A percentile compares a stretch with the other conserved stretches of the same genome.
phyloP scores from a whole-genome alignment of 2,329 filamentous ascomycete genomes.

The Shiraia sp. region DNA sequence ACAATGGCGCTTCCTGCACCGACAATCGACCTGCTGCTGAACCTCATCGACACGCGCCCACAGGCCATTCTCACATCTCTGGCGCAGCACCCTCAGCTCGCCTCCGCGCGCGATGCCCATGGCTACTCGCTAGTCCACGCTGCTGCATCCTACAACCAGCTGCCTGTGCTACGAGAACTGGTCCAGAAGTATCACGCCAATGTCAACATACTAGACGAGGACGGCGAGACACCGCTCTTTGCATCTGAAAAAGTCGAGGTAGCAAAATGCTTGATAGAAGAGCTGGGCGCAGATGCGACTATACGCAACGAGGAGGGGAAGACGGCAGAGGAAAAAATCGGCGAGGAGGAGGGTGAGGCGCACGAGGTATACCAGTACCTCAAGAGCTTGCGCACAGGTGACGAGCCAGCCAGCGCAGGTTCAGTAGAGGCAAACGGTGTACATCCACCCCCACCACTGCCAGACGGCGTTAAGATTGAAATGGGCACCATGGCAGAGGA shows the following conservation, averaged over 20 bases:
- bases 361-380: slow-evolving; percentile 77
- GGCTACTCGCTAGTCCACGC: slow-evolving; percentile 95
- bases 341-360: slow-evolving; percentile 74
- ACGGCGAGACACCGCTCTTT: slow-evolving; percentile 92
- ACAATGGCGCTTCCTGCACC: slow-evolving; percentile 39
- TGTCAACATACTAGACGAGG: slow-evolving; percentile 83
- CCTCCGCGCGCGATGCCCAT: slow-evolving; percentile 80
- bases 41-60: slow-evolving; percentile 77
- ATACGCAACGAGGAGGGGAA: slow-evolving; percentile 73
- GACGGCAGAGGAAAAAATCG: slow-evolving; percentile 81
- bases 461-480: slow-evolving; percentile 76
- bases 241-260: slow-evolving; percentile 82
- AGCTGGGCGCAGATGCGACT: slow-evolving; percentile 71
- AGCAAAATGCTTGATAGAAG: slow-evolving; percentile 79
- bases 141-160: slow-evolving; percentile 87
- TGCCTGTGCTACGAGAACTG: slow-evolving; percentile 75
- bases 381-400: slow-evolving; percentile 29
- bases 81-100: slow-evolving; percentile 72
- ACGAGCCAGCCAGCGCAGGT: slow-evolving; percentile 28
- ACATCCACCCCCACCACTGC: slow-evolving; percentile 63
- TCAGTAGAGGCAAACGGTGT: slow-evolving; percentile 25
- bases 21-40: slow-evolving; percentile 53
- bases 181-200: slow-evolving; percentile 77
- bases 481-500: slow-evolving; percentile 70
- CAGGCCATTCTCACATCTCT: slow-evolving; percentile 74